Base-by-base conservation (phyloP, 495 filamentous ascomycete genomes). In the Saxophila tyrrhenica region DNA sequence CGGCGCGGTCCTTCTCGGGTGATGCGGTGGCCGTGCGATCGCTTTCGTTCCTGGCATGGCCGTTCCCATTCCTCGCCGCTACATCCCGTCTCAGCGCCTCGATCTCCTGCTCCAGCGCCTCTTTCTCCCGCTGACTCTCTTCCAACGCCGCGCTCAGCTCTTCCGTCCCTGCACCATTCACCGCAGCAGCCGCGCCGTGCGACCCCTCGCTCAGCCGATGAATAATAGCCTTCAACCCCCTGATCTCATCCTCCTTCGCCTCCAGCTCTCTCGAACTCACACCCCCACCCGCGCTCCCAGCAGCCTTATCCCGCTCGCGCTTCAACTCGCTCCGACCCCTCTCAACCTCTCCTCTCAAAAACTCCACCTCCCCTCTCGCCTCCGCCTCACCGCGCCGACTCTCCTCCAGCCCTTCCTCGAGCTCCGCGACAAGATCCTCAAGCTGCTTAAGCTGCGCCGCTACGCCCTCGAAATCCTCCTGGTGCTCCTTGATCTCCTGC, bases 321-420 rank as follows among this genome's bases (percentile, higher is more conserved):
- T 86, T 80, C 17, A 97, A 72, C 73, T 99, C 92, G 24, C 89
- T 78, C 55, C 90, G 81, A n/a, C 87, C 89, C 50, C 92, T 72
- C 66, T 99, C 92, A 0, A 99, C 94, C 65, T 99, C 92, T 1
- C 92, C 92, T 32, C 94, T 81, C 22, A 99, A 70, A 67, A 96
- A 96, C 64, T 99, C 92, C 3, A 96, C 94, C 65, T 99, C 94
- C 1, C 87, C 89, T 55, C 92, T 76, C 19, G 94, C 92, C 72
- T 99, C 92, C 0, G 94, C 90, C 68, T 99, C 94, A n/a, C 94
- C 94, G 24, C 92, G 79, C 45, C 92, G 77, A 23, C 92, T 89
- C 71, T 99, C 92, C 69, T 97, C 94, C 10, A 99, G 75, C 1
- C 92, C 92, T 64, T 99, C 94, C 66, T 99, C 92, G 0, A 99